Percentiles rank a stretch among this genome's conserved stretches.
phyloP scores from a whole-genome alignment of 495 filamentous ascomycete genomes.

The Oidiodendron maius region DNA sequence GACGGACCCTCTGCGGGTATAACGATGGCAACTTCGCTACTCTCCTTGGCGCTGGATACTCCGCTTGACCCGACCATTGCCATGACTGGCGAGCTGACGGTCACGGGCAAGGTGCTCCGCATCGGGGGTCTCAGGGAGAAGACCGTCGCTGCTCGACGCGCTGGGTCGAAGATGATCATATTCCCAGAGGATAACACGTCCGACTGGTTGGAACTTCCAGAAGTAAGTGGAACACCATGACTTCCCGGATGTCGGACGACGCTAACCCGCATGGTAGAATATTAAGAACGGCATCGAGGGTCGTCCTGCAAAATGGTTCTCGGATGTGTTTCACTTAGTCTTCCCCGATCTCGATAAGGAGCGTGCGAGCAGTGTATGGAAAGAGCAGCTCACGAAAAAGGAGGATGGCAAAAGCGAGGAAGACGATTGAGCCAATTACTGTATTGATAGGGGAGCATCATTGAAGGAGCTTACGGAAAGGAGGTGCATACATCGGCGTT shows the following conservation, averaged over 20 bases:
- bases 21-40: conserved; percentile 90
- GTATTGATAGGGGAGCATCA: too few relatives aligned
- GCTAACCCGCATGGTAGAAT: conserved; percentile 55
- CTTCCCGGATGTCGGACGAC: background rate
- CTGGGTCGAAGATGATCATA: conserved; percentile 90
- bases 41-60: conserved; percentile 75
- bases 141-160: conserved; percentile 93
- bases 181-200: conserved; percentile 93
- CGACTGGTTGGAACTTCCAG: conserved; percentile 96
- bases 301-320: conserved; percentile 86
- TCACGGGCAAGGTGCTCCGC: conserved; percentile 93
- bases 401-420: conserved; percentile 39
- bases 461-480: too few relatives aligned
- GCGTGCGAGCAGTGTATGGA: conserved; percentile 66
- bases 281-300: conserved; percentile 95
- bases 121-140: conserved; percentile 97
- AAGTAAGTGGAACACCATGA: conserved; percentile 56
- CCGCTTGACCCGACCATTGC: conserved; percentile 81
- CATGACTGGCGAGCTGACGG: conserved; percentile 97
- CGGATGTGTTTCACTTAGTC: conserved; percentile 84
- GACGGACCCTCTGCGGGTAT: conserved; percentile 95
- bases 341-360: conserved; percentile 77
- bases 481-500: conserved; percentile 12
- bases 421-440: too few relatives aligned
- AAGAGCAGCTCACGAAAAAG: conserved; percentile 59